Evolutionary conservation across 352 stramenopile genomes (phyloP).

Genomic region (Plasmopara muralis): DNA sequence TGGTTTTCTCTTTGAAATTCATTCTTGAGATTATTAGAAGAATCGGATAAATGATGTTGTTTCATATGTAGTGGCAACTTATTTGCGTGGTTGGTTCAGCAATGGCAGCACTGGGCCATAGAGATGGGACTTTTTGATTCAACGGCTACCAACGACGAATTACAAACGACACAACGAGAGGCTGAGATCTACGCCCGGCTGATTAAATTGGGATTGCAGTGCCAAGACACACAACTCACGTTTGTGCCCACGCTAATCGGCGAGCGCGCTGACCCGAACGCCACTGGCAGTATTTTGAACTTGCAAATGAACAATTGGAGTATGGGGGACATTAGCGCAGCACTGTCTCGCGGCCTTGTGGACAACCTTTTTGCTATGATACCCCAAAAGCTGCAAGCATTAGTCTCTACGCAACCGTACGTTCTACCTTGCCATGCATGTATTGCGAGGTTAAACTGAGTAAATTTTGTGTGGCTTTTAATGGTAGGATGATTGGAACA

Average conservation of each 20-base stretch:
- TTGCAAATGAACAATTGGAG: slow-evolving; percentile 60
- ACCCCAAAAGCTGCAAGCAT: slow-evolving; percentile 29
- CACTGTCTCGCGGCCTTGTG: slow-evolving; percentile 57
- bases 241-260: slow-evolving; percentile 67
- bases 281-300: slow-evolving; percentile 35
- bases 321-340: slow-evolving; percentile 64
- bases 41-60: slow-evolving; percentile 2
- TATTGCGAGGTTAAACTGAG: not conserved
- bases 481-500: slow-evolving; percentile 57
- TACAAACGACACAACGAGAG: slow-evolving; percentile 17
- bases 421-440: slow-evolving; percentile 5
- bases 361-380: slow-evolving; percentile 71
- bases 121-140: slow-evolving; percentile 33
- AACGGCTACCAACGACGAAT: slow-evolving; percentile 8
- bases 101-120: slow-evolving; percentile 46
- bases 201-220: slow-evolving; percentile 44
- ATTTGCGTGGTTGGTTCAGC: slow-evolving; percentile 57
- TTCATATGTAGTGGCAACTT: slow-evolving; percentile 45
- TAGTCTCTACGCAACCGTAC: slow-evolving; percentile 35
- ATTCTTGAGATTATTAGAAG: not conserved
- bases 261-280: slow-evolving; percentile 42
- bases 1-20: slow-evolving; percentile 4
- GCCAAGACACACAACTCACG: slow-evolving; percentile 41
- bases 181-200: slow-evolving; percentile 41
- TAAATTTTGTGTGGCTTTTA: not conserved